Base-by-base conservation (phyloP, 257 asterid species). In the Ocimum tenuiflorum region DNA sequence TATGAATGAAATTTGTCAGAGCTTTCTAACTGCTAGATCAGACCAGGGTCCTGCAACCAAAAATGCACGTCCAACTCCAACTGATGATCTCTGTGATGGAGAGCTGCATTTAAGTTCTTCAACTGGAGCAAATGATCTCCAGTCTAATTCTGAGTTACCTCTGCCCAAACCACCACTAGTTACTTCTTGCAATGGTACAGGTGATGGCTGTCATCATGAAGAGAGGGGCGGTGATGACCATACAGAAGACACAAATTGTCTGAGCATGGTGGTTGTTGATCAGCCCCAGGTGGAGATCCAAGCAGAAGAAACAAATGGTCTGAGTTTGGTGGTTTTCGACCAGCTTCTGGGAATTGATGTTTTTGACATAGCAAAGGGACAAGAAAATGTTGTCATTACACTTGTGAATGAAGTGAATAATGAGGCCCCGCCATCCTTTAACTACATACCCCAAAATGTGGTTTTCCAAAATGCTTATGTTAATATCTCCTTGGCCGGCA, bases 331-430 rank as follows among this genome's bases (percentile, higher is more conserved):
- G 67, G 78, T 49, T 36, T 67, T 48, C 46, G 49, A 76, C 59
- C 79, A 71, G 56, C 71, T 4, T 4, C 31, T 1, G 46, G 83
- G 74, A 78, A 69, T 65, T 52, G 69, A n/a, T 74, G 78, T 69
- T 58, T 24, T 73, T 70, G 99, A 94, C 80, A 72, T 94, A 53
- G 78, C 97, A 62, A 94, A 85, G 81, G 96, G 97, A 51, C 90
- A 80, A 62, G 99, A 94, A 75, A 82, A 72, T 17, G 80, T 83
- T 58, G 57, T 60, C 33, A 83, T 94, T 48, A 69, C 91, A 18
- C 35, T 94, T 72, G 80, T 81, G 69, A 91, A 90, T 71, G 87
- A 82, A 31, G 77, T 91, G 63, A 85, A 88, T 64, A 42, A 67
- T 31, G 88, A 75, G 69, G 8, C 18, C 5, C 81, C 80, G 0